Percentiles rank a stretch among this genome's conserved stretches.
These are phyloP conservation scores for Lyophyllum shimeji DNA, from an alignment of 768 basidiomycete genomes.

Conservation along the genomic window DNA sequence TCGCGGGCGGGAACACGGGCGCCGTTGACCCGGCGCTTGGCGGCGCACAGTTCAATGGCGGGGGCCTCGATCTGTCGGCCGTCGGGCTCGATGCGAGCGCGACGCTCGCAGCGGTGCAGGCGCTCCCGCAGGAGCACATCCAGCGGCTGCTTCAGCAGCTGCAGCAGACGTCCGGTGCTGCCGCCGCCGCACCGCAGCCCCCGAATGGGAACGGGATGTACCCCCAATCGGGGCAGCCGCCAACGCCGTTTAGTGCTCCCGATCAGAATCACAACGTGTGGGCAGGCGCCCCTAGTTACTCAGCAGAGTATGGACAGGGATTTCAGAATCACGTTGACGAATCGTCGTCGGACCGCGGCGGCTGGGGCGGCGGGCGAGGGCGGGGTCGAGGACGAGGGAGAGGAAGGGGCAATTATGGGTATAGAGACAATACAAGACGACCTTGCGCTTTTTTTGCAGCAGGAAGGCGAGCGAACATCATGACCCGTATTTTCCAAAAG, in stretches of 20 bases:
- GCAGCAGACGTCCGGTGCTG: constrained; percentile 20
- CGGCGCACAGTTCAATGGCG: constrained; percentile 28
- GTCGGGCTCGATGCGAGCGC: constrained; percentile 46
- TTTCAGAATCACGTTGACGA: constrained; percentile 40
- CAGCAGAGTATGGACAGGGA: constrained; percentile 52
- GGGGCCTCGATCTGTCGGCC: constrained; percentile 34
- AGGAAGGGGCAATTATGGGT: constrained; percentile 53
- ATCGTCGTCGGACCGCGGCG: constrained; percentile 30
- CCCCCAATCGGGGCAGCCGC: constrained; percentile 1
- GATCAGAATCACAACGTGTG: constrained; percentile 15
- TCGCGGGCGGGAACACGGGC: constrained; percentile 43
- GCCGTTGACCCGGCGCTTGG: constrained; percentile 35
- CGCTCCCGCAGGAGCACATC: constrained; percentile 58
- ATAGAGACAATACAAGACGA: constrained; percentile 83
- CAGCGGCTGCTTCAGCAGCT: constrained; percentile 57
- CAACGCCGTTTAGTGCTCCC: constrained; percentile 9
- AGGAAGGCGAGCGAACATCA: constrained; percentile 82
- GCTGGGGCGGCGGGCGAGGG: constrained; percentile 47
- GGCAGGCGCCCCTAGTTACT: constrained; percentile 15
- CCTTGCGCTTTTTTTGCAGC: constrained; percentile 88
- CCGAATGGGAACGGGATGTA: background rate
- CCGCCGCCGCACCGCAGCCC: constrained; percentile 8
- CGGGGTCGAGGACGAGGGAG: constrained; percentile 53
- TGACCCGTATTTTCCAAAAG: constrained; percentile 28
- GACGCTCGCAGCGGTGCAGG: constrained; percentile 41